Conservation (phyloP, 2,329 filamentous ascomycete genomes). For the Neodidymelliopsis sp. region DNA sequence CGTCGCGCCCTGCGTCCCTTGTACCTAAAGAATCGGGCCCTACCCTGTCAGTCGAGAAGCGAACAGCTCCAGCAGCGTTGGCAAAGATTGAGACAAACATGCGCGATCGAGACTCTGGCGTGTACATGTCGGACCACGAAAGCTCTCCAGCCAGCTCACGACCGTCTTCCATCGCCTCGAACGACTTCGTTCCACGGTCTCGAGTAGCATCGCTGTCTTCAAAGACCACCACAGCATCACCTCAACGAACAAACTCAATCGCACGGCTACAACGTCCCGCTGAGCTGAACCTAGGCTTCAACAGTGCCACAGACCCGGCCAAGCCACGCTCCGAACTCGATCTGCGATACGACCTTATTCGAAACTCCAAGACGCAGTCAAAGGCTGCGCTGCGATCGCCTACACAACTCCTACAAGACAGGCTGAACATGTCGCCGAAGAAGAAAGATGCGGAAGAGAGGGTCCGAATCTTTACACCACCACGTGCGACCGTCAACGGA, state of each 20-base stretch:
- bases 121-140: constrained; percentile 33
- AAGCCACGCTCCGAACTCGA: constrained; percentile 45
- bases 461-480: constrained; percentile 36
- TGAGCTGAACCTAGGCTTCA: constrained; percentile 38
- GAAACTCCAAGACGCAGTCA: constrained; percentile 39
- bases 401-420: constrained; percentile 40
- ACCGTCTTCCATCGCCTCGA: constrained; percentile 20
- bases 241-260: constrained; percentile 25
- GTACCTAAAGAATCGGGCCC: constrained; percentile 1
- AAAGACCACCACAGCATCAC: constrained; percentile 7
- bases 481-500: constrained; percentile 33
- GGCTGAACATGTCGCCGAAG: constrained; percentile 35
- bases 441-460: constrained; percentile 27
- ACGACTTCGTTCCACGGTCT: constrained; percentile 19
- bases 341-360: constrained; percentile 39
- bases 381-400: constrained; percentile 43
- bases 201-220: constrained; percentile 22
- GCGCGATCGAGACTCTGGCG: constrained; percentile 34
- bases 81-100: background rate
- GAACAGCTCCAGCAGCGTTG: background rate
- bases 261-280: constrained; percentile 38
- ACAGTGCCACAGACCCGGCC: constrained; percentile 4
- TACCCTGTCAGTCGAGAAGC: constrained; percentile 5
- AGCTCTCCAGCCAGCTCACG: constrained; percentile 11
- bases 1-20: background rate